phyloP scores from a whole-genome alignment of 2,329 filamentous ascomycete genomes.

The Alternaria viburni region DNA sequence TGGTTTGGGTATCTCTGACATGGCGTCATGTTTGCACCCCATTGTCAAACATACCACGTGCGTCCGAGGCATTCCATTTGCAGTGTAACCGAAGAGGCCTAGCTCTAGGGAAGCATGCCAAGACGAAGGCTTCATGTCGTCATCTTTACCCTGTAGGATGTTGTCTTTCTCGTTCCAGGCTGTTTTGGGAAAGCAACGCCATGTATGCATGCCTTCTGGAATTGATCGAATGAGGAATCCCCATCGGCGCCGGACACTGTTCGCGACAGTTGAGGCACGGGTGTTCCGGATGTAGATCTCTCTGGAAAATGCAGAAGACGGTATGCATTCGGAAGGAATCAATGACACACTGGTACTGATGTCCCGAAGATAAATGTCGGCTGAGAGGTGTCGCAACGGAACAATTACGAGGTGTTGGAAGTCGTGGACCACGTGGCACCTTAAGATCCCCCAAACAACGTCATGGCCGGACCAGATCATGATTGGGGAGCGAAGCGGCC shows the following conservation, averaged over 20 bases:
- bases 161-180: slow-evolving; percentile 12
- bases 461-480: background rate
- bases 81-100: too few species aligned
- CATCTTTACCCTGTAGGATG: slow-evolving; percentile 12
- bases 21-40: too few species aligned
- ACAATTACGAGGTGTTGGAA: background rate
- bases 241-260: slow-evolving; percentile 6
- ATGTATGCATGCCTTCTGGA: background rate
- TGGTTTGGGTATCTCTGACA: too few species aligned
- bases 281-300: slow-evolving; percentile 24
- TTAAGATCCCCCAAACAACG: background rate
- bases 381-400: background rate
- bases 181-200: background rate
- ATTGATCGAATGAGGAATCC: slow-evolving; percentile 22
- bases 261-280: slow-evolving; percentile 1
- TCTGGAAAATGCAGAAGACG: background rate
- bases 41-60: too few species aligned
- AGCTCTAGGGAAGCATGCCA: background rate
- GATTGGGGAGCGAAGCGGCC: background rate
- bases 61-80: too few species aligned
- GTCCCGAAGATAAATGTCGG: slow-evolving; percentile 12
- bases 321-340: background rate
- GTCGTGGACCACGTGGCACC: background rate
- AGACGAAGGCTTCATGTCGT: background rate
- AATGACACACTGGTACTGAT: slow-evolving; percentile 8